Evolutionary conservation across 495 filamentous ascomycete genomes (phyloP), one percentile per base, ranked within the genome.

Genomic region (Eremomyces bilateralis): DNA sequence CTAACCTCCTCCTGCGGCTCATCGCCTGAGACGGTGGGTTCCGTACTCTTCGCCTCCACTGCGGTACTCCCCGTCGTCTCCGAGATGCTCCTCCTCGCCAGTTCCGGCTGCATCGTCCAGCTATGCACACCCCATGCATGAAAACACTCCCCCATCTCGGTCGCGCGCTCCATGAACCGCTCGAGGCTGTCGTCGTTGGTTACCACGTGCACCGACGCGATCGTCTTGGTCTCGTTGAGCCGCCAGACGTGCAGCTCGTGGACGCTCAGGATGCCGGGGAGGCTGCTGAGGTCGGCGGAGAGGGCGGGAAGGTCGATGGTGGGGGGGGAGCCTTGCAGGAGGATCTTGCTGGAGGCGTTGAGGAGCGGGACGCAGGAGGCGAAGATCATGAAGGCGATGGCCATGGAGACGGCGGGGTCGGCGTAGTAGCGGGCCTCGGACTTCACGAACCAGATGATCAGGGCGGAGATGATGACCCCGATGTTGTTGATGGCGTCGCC

Each of bases 191-290:
- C 43, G n/a, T 60, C 55, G 4, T 47, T 44, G 0, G 65, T 46
- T 0, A 57, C 50, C n/a, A 66, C 41, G 32, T 65, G 63, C 1
- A 62, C 64, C 0, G 56, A 57, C 15, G 64, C 64, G 13, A 67
- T 47, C 5, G 52, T 44, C 34, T 64, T 67, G 18, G 53, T 50
- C 42, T 67, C 60, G 33, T 61, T 62, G 1, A 67, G 51, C 1
- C 56, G 55, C 63, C 63, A 67, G 29, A 65, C 58, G 33, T 66
- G 64, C 4, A 67, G 51, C 36, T 66, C 63, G 38, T 66, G 63
- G 13, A 65, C 50, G 5, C 53, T 49, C 2, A 51, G 35, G 0
- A 67, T 53, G 0, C 60, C 63, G 1, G 55, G 52, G 27, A 66
- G 56, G 54, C 60, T 52, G 38, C 65, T 60, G 1, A 65, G 45